phyloP scores from a whole-genome alignment of 345 rosid species.

The Lenwebbia sp. region DNA sequence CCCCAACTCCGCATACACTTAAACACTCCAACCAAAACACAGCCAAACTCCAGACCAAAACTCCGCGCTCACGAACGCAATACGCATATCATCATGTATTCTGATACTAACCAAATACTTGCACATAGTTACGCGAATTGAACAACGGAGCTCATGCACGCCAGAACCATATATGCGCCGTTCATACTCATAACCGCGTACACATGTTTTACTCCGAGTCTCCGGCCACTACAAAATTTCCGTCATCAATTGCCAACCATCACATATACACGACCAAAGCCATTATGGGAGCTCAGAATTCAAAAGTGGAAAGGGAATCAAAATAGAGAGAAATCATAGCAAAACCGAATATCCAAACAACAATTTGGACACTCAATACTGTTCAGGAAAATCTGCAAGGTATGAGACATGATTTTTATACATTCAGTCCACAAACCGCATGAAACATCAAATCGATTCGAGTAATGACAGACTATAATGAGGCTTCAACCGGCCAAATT shows the following conservation, averaged over 20 bases:
- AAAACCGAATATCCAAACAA: neutral
- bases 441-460: too few species aligned
- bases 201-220: neutral
- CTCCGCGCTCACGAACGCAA: neutral
- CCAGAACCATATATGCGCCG: too few species aligned
- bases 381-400: neutral
- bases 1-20: neutral
- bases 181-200: neutral
- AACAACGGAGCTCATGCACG: too few species aligned
- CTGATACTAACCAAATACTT: neutral
- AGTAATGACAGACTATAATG: too few species aligned
- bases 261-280: neutral
- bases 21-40: neutral
- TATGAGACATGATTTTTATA: fast-evolving
- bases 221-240: neutral
- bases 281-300: neutral
- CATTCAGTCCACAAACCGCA: too few species aligned
- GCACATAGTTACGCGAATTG: too few species aligned
- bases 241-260: neutral
- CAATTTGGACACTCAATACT: neutral
- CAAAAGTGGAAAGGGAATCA: neutral
- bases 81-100: too few species aligned
- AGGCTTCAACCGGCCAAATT: too few species aligned
- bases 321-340: neutral
- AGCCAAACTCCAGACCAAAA: neutral